Evolutionary conservation across 1,139 yeast species (phyloP).

Genomic region (Kodamaea ohmeri): DNA sequence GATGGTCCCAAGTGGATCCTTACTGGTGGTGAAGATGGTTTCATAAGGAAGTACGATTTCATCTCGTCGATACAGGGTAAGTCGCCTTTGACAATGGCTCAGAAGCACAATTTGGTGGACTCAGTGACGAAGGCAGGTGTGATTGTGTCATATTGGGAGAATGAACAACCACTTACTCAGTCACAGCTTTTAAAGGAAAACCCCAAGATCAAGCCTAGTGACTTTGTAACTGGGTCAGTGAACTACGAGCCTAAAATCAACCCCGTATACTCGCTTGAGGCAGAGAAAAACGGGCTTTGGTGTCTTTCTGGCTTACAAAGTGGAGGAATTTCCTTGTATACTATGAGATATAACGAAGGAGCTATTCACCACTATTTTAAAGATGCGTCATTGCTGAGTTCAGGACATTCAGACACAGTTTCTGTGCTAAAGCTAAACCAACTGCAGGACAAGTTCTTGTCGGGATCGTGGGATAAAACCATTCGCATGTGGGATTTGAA

Average conservation of each 20-base stretch:
- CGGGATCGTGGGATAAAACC: constrained; percentile 90
- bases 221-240: constrained; percentile 40
- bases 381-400: constrained; percentile 9
- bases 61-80: constrained; percentile 86
- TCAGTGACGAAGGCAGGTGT: constrained; percentile 83
- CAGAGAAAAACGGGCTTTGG: constrained; percentile 82
- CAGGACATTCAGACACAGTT: constrained; percentile 69
- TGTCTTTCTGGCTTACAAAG: constrained; percentile 74
- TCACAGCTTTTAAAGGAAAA: constrained; percentile 37
- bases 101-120: constrained; percentile 84
- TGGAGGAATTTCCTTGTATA: constrained; percentile 87
- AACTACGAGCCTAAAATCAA: constrained; percentile 66
- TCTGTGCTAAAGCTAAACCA: constrained; percentile 65
- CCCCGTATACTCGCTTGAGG: constrained; percentile 87
- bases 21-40: constrained; percentile 97
- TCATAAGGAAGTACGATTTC: constrained; percentile 84
- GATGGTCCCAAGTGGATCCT: constrained; percentile 84
- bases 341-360: constrained; percentile 84
- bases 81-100: constrained; percentile 85
- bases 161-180: constrained; percentile 73
- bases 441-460: constrained; percentile 59
- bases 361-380: constrained; percentile 69
- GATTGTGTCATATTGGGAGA: constrained; percentile 87
- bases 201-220: constrained; percentile 45
- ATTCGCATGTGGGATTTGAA: constrained; percentile 83